Conservation (phyloP, 2,329 filamentous ascomycete genomes). For the Colletotrichum cuscutae region DNA sequence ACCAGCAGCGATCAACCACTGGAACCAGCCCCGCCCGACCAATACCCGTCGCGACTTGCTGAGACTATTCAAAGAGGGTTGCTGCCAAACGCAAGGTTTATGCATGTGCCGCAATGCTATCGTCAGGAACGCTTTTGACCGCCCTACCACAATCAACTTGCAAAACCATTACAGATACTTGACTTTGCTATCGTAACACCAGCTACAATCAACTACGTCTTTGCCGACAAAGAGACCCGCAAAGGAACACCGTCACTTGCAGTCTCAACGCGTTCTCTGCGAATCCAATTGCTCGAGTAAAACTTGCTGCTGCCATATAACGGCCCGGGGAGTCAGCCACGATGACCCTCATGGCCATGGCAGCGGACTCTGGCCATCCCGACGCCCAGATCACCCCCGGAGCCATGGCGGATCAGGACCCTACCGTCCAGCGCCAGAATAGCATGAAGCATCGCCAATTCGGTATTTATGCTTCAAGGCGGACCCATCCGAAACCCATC, state of each 20-base stretch:
- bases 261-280: background rate
- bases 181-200: conserved; percentile 36
- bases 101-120: conserved; percentile 35
- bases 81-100: conserved; percentile 33
- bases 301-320: conserved; percentile 30
- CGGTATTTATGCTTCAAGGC: conserved; percentile 36
- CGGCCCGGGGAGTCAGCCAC: conserved; percentile 24
- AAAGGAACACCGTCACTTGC: background rate
- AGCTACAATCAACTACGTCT: conserved; percentile 33
- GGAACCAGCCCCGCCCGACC: conserved; percentile 20
- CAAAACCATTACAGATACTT: conserved; percentile 17
- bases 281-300: conserved; percentile 6
- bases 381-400: conserved; percentile 20
- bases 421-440: conserved; percentile 24
- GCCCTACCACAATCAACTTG: conserved; percentile 21
- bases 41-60: conserved; percentile 17
- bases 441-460: conserved; percentile 36
- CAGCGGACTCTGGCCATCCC: conserved; percentile 34
- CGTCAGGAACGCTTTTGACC: conserved; percentile 31
- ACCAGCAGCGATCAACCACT: conserved; percentile 20
- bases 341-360: conserved; percentile 37
- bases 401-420: conserved; percentile 25
- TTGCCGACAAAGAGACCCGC: conserved; percentile 32
- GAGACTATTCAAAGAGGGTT: conserved; percentile 21
- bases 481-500: conserved; percentile 33